Base-by-base conservation (phyloP, 2,329 filamentous ascomycete species). In the Immersiporthe knoxdaviesiana region DNA sequence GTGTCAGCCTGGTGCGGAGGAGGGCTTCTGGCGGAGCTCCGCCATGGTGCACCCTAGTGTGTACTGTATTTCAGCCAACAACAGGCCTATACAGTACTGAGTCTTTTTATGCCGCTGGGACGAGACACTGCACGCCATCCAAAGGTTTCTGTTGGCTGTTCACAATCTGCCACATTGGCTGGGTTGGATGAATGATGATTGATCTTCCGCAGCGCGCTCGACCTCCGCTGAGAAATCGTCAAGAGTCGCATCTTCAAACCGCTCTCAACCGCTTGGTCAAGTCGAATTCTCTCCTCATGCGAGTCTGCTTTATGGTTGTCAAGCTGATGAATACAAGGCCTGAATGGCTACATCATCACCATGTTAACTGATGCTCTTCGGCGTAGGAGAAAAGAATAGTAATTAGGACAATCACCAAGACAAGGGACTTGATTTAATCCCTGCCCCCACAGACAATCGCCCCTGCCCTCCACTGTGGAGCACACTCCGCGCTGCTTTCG, bases 401-500 rank as follows among this genome's bases (percentile, higher is more conserved):
- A n/a, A n/a, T n/a, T n/a, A n/a, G n/a, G n/a, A n/a, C n/a, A n/a
- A n/a, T n/a, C n/a, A 35, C 35, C 35, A 35, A 35, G 37, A 39
- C 37, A 39, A 47, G 44, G 14, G 52, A 30, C 21, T 37, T 37
- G 11, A 37, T 8, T 21, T 21, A n/a, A 56, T 7, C 12, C 3
- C 18, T 50, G 58, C 58, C n/a, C 30, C 3, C 6, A 59, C 32
- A 30, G 32, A n/a, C 30, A 8, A 35, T 24, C 41, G 32, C 21
- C 41, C 41, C 35, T 35, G 11, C 30, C 61, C 24, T 27, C 32
- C 54, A 60, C 21, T 44, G 54, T 58, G 35, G 63, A 27, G 30
- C 44, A 18, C 10, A 59, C 63, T 37, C 63, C 63, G 63, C 61
- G 61, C 4, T 63, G 61, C 39, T 47, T 63, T 63, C 11, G 24